Evolutionary conservation across 108 stramenopile genomes (phyloP).

Genomic region (Cyclotella atomus): DNA sequence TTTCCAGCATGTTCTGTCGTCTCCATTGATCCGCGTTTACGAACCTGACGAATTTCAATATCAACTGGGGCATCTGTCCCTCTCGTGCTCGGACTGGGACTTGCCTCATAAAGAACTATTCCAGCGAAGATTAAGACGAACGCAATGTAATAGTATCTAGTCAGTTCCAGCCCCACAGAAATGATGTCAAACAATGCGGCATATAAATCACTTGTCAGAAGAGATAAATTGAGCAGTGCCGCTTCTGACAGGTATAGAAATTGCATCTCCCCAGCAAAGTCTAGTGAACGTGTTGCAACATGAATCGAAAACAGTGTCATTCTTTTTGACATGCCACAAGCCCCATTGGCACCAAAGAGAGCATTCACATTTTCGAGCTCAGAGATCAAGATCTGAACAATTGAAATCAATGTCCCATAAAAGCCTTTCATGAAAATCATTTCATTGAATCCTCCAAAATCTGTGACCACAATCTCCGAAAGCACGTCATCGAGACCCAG

Average conservation of each 20-base stretch:
- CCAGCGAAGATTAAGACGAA: slow-evolving; percentile 83
- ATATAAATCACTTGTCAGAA: slow-evolving; percentile 94
- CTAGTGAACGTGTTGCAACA: slow-evolving; percentile 20
- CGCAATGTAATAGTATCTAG: slow-evolving; percentile 80
- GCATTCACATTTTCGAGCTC: slow-evolving; percentile 65
- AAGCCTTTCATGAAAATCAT: slow-evolving; percentile 89
- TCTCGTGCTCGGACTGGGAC: slow-evolving; percentile 64
- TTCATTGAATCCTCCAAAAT: slow-evolving; percentile 60
- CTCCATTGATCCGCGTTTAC: not conserved
- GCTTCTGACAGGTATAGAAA: slow-evolving; percentile 84
- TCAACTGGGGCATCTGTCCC: slow-evolving; percentile 13
- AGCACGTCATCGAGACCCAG: slow-evolving; percentile 91
- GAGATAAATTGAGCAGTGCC: slow-evolving; percentile 73
- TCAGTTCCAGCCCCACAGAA: slow-evolving; percentile 64
- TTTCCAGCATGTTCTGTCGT: slow-evolving; percentile 38
- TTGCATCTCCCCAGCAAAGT: slow-evolving; percentile 45
- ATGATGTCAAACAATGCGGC: slow-evolving; percentile 88
- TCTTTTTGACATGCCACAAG: slow-evolving; percentile 23
- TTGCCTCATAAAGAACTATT: slow-evolving; percentile 90
- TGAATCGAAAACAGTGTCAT: slow-evolving; percentile 35
- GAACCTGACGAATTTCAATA: slow-evolving; percentile 31
- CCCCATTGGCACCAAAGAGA: slow-evolving; percentile 18
- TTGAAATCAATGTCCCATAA: slow-evolving; percentile 73
- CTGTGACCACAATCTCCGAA: slow-evolving; percentile 69
- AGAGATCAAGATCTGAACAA: slow-evolving; percentile 65